Evolutionary conservation across 768 basidiomycete species (phyloP).

Genomic region (Trametes punicea): DNA sequence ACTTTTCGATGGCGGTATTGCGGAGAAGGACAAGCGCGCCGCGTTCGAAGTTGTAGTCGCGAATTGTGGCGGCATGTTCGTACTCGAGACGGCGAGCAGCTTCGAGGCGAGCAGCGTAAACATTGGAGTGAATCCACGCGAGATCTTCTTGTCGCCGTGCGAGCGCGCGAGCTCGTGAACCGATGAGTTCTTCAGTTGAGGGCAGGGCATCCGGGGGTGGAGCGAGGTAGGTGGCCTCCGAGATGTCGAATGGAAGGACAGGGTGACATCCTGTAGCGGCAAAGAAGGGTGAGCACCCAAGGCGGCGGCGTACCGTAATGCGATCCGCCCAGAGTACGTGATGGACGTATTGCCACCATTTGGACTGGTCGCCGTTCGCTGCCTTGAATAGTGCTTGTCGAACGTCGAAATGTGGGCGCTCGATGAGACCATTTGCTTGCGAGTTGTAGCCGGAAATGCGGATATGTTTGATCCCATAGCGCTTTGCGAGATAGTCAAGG

Average conservation of each 20-base stretch:
- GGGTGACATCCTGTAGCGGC: too few relatives aligned
- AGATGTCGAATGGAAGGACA: too few relatives aligned
- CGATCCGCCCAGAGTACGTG: too few relatives aligned
- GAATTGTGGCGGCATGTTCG: slow-evolving; percentile 20
- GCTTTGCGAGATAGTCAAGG: too few relatives aligned
- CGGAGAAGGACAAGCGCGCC: slow-evolving; percentile 30
- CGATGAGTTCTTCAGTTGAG: slow-evolving; percentile 33
- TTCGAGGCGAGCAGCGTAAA: slow-evolving; percentile 2
- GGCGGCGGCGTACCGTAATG: too few relatives aligned
- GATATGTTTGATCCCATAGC: too few relatives aligned
- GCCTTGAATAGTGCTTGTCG: slow-evolving; percentile 36
- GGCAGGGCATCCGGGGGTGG: slow-evolving; percentile 29
- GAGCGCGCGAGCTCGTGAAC: slow-evolving; percentile 9
- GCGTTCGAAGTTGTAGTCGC: slow-evolving; percentile 27
- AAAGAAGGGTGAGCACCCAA: slow-evolving; percentile 32
- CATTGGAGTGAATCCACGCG: neutral
- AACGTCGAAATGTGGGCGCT: slow-evolving; percentile 42
- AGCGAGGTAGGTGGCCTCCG: slow-evolving; percentile 17
- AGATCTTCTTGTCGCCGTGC: slow-evolving; percentile 18
- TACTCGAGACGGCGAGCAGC: slow-evolving; percentile 17
- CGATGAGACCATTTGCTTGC: too few relatives aligned
- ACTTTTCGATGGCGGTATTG: too few relatives aligned
- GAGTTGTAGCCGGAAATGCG: too few relatives aligned
- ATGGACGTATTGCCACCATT: too few relatives aligned
- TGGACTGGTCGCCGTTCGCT: slow-evolving; percentile 46